Conservation (phyloP, 1,139 yeast genomes). For the Diutina ranongensis region DNA sequence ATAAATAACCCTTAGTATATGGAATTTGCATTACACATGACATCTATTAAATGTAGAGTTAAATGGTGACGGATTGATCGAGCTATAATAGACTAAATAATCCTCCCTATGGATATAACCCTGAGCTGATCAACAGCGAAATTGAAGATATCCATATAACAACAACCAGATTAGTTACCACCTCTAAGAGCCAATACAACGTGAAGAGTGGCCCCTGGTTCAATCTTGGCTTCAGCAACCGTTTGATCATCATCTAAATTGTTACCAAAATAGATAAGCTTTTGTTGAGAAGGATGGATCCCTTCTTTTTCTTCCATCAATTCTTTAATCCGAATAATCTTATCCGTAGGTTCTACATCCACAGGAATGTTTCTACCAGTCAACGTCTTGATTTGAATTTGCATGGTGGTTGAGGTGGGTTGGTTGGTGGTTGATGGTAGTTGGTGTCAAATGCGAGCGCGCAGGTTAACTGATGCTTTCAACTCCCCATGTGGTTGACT, state of each 20-base stretch:
- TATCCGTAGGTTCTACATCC: slow-evolving; percentile 67
- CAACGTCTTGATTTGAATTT: slow-evolving; percentile 60
- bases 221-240: slow-evolving; percentile 53
- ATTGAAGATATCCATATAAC: too few relatives aligned
- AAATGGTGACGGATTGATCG: too few relatives aligned
- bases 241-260: slow-evolving; percentile 79
- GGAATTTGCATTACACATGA: too few relatives aligned
- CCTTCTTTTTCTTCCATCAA: slow-evolving; percentile 95
- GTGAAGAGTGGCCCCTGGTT: slow-evolving; percentile 75
- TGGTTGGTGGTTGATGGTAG: background rate
- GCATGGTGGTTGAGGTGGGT: slow-evolving; percentile 25
- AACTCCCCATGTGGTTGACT: slow-evolving; percentile 23
- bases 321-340: slow-evolving; percentile 76
- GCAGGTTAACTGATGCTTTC: slow-evolving; percentile 20
- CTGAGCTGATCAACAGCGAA: too few relatives aligned
- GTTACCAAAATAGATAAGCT: slow-evolving; percentile 82
- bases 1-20: too few relatives aligned
- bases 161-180: slow-evolving; percentile 28
- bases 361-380: slow-evolving; percentile 82
- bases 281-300: slow-evolving; percentile 92
- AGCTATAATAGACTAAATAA: too few relatives aligned
- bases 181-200: slow-evolving; percentile 87
- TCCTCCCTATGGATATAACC: too few relatives aligned
- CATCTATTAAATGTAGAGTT: too few relatives aligned
- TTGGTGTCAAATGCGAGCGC: too few relatives aligned